These are phyloP conservation scores for Exophiala alcalophila DNA, from an alignment of 2,329 filamentous ascomycete species.

Conservation along the genomic window DNA sequence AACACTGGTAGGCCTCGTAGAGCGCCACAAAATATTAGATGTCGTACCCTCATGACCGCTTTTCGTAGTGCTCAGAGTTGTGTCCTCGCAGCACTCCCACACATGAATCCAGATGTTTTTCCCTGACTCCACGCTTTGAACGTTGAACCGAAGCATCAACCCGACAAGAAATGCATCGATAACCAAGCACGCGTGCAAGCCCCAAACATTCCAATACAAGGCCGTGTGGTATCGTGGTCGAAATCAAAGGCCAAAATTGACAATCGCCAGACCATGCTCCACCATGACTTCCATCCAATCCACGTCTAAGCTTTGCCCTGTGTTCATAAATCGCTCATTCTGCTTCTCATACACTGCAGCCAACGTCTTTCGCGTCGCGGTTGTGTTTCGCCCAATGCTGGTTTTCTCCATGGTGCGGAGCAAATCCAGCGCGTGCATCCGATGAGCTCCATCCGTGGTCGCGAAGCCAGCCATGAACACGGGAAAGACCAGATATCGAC, in stretches of 20 bases:
- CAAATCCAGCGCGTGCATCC: conserved; percentile 49
- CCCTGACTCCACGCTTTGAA: no score
- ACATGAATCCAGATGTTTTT: no score
- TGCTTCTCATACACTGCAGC: conserved; percentile 51
- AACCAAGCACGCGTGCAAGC: no score
- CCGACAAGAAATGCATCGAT: no score
- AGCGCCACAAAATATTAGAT: neutral
- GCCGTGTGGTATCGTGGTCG: conserved; percentile 2
- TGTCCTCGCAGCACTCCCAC: no score
- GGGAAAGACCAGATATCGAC: conserved; percentile 51
- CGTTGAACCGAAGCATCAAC: no score
- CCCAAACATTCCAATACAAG: conserved; percentile 27
- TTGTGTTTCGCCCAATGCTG: conserved; percentile 50
- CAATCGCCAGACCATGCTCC: conserved; percentile 46
- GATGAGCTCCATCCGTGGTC: conserved; percentile 40
- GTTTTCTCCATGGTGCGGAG: conserved; percentile 48
- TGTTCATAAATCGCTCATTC: conserved; percentile 39
- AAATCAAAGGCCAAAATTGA: conserved; percentile 51
- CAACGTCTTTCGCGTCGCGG: conserved; percentile 46
- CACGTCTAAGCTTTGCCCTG: conserved; percentile 44
- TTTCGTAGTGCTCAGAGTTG: no score
- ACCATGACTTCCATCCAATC: conserved; percentile 52
- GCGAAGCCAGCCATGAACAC: conserved; percentile 54
- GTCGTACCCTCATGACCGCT: neutral
- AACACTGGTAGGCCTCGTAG: no score